These are phyloP conservation scores for Fusarium bactridioides DNA, from an alignment of 2,329 filamentous ascomycete species.

Conservation along the genomic window DNA sequence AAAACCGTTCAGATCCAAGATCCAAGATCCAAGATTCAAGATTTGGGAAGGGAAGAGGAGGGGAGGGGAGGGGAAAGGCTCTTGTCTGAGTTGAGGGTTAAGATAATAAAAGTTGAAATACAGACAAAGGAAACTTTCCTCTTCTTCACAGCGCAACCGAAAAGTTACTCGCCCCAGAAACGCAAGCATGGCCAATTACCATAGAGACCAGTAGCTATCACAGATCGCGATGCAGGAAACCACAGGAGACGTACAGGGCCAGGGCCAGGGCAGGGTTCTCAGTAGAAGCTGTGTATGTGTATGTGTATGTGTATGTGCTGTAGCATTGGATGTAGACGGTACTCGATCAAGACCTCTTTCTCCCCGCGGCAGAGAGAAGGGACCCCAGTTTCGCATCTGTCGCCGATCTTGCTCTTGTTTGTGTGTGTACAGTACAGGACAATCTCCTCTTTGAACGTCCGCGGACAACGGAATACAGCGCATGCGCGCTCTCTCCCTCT, in stretches of 20 bases:
- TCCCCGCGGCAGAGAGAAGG: background rate
- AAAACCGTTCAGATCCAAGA: background rate
- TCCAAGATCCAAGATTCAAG: background rate
- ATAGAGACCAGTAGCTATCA: background rate
- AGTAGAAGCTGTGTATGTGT: background rate
- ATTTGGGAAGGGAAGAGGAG: too few relatives aligned
- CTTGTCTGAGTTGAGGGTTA: background rate
- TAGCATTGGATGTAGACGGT: constrained; percentile 6
- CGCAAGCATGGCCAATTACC: constrained; percentile 17
- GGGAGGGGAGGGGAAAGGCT: background rate
- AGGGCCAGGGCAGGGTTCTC: background rate
- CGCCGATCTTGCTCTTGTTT: constrained; percentile 15
- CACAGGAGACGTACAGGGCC: background rate
- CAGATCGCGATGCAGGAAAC: constrained; percentile 27
- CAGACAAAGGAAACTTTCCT: background rate
- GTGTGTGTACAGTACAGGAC: background rate
- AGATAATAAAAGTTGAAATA: too few relatives aligned
- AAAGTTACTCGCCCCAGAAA: background rate
- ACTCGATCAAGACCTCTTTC: constrained; percentile 18
- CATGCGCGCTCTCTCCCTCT: background rate
- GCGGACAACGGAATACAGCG: background rate
- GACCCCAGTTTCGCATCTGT: constrained; percentile 20
- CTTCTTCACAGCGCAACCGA: background rate
- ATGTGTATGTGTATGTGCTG: background rate
- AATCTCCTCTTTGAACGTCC: background rate